Evolutionary conservation across 2,329 filamentous ascomycete species (phyloP), one percentile per base, ranked within the genome.

Genomic region (Xylariaceae sp.): DNA sequence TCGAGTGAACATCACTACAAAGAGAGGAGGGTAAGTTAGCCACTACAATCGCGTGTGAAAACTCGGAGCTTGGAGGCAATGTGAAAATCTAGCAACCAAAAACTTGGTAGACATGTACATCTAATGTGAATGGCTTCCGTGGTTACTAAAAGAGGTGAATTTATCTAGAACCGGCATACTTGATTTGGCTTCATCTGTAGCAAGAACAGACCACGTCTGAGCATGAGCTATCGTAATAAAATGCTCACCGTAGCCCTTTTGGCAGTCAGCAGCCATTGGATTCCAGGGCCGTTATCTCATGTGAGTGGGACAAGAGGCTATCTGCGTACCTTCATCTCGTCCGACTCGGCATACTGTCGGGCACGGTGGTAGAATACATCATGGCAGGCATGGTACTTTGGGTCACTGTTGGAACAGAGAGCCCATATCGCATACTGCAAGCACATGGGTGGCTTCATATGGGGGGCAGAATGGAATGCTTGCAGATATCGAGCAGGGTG

Each of bases 351-450:
- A 67, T 97, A 96, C 60, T 92, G 92, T 24, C 92, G 82, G 23
- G 56, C 56, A 32, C 56, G 53, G 3, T 27, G 35, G 32, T 59
- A 59, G 45, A 97, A 92, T 41, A 92, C 81, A 6, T 89, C 86
- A 56, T 91, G 85, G 32, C 91, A 82, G 7, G 76, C 75, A 6
- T 81, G 77, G 65, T 95, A 95, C 66, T 91, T 91, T 33, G 89
- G 81, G 26, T 86, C 83, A 1, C 86, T 78, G 11, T 84, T 82
- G 4, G 91, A 85, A 7, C 90, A 90, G 63, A 90, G 76, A n/a
- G 86, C 83, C 91, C 92, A 96, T 69, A 97, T 90, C 20, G 86
- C 87, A 71, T 97, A 97, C 65, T 92, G 87, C 83, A 97, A 74
- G 64, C 85, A 90, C 66, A 95, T 84, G 1, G 92, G 89, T 2